A percentile compares a stretch with the other conserved stretches of the same genome.
These are phyloP conservation scores for Crucibulum laeve DNA, from an alignment of 768 basidiomycete genomes.

Conservation along the genomic window DNA sequence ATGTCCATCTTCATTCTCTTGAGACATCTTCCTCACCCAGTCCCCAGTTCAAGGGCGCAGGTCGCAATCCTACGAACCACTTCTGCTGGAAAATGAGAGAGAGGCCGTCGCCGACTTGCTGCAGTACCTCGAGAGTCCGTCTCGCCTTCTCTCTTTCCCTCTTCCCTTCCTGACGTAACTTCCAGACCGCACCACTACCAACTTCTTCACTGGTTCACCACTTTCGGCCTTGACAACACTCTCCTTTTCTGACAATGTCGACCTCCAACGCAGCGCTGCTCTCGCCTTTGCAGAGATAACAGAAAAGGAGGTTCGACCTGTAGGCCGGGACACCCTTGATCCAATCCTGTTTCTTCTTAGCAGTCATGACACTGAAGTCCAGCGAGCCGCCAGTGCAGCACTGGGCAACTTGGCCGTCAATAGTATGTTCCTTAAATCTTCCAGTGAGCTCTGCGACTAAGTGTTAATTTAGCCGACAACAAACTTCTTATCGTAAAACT, in stretches of 20 bases:
- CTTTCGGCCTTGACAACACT: slow-evolving; percentile 92
- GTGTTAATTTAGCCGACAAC: slow-evolving; percentile 75
- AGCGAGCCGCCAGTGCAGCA: slow-evolving; percentile 96
- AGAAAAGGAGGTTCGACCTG: slow-evolving; percentile 97
- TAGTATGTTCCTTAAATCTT: slow-evolving; percentile 55
- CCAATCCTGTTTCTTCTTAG: slow-evolving; percentile 96
- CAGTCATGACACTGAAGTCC: slow-evolving; percentile 98
- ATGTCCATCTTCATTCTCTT: slow-evolving; percentile 25
- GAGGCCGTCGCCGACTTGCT: slow-evolving; percentile 97
- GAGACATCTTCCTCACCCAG: slow-evolving; percentile 8
- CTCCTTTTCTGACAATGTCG: slow-evolving; percentile 98
- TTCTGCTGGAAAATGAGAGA: slow-evolving; percentile 88
- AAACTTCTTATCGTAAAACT: slow-evolving; percentile 98
- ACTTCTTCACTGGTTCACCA: slow-evolving; percentile 95
- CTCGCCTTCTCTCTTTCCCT: slow-evolving; percentile 1
- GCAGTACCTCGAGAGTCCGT: slow-evolving; percentile 95
- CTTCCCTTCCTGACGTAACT: slow-evolving; percentile 2
- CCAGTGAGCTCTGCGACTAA: slow-evolving; percentile 2
- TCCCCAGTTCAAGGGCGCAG: slow-evolving; percentile 69
- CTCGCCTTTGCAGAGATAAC: slow-evolving; percentile 99
- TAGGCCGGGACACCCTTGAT: slow-evolving; percentile 95
- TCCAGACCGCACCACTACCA: slow-evolving; percentile 95
- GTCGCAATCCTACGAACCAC: slow-evolving; percentile 83
- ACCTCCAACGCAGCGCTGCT: slow-evolving; percentile 95
- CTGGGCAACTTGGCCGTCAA: slow-evolving; percentile 98